phyloP scores from a whole-genome alignment of 768 basidiomycete genomes.

The Lactarius deliciosus region DNA sequence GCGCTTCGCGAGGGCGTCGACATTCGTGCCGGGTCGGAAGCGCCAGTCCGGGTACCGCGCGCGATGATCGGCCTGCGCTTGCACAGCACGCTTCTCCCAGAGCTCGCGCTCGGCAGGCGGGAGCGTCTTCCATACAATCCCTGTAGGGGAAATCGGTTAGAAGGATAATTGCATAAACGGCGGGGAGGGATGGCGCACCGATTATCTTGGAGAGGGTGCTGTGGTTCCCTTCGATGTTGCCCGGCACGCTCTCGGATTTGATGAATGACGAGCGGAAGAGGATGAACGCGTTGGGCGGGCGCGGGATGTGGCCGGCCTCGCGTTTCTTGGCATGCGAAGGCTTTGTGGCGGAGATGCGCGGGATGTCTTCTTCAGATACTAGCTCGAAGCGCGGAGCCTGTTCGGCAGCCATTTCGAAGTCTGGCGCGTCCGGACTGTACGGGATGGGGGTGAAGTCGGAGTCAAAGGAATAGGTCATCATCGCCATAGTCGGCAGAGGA shows the following conservation, averaged over 20 bases:
- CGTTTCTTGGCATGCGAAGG: slow-evolving; percentile 59
- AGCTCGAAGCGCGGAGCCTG: slow-evolving; percentile 36
- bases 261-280: slow-evolving; percentile 82
- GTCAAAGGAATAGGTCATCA: slow-evolving; percentile 61
- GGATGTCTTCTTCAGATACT: slow-evolving; percentile 28
- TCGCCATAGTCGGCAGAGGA: slow-evolving; percentile 47
- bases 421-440: slow-evolving; percentile 36
- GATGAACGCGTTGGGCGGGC: slow-evolving; percentile 84
- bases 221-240: slow-evolving; percentile 77
- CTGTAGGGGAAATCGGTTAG: slow-evolving; percentile 37
- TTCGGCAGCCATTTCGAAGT: slow-evolving; percentile 36
- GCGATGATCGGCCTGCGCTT: slow-evolving; percentile 73
- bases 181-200: slow-evolving; percentile 43
- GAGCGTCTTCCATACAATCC: slow-evolving; percentile 73
- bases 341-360: slow-evolving; percentile 35
- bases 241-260: slow-evolving; percentile 68
- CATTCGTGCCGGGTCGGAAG: slow-evolving; percentile 64
- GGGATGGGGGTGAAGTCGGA: slow-evolving; percentile 57
- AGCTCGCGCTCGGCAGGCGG: slow-evolving; percentile 62
- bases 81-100: slow-evolving; percentile 74
- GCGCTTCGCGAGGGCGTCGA: slow-evolving; percentile 35
- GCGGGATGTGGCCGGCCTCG: slow-evolving; percentile 74
- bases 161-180: neutral
- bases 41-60: slow-evolving; percentile 79
- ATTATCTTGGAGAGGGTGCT: slow-evolving; percentile 81